Conservation (phyloP, 2,329 filamentous ascomycete genomes). For the Fusarium chaquense region DNA sequence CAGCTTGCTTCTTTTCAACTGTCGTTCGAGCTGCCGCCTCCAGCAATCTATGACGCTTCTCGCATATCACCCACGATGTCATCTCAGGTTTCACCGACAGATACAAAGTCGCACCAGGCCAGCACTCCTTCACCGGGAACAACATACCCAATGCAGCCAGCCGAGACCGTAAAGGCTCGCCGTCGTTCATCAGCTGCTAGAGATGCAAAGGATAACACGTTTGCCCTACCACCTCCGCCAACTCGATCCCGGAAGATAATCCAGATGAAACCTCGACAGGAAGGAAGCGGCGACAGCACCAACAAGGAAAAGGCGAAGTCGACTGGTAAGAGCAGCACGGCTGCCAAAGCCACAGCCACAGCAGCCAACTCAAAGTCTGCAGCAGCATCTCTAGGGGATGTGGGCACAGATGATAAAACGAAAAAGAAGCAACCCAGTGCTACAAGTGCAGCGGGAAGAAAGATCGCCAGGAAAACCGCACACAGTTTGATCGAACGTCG, state of each 20-base stretch:
- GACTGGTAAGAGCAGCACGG: slow-evolving; percentile 38
- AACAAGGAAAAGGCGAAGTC: slow-evolving; percentile 44
- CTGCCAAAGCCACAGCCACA: slow-evolving; percentile 29
- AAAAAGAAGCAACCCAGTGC: slow-evolving; percentile 84
- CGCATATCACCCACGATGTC: slow-evolving; percentile 58
- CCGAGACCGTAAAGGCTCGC: slow-evolving; percentile 66
- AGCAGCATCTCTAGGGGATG: slow-evolving; percentile 36
- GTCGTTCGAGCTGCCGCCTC: slow-evolving; percentile 81
- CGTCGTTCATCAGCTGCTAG: slow-evolving; percentile 62
- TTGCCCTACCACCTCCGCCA: slow-evolving; percentile 89
- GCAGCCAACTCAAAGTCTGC: slow-evolving; percentile 40
- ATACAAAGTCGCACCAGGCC: slow-evolving; percentile 51
- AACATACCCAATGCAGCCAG: slow-evolving; percentile 61
- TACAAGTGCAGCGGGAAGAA: slow-evolving; percentile 87
- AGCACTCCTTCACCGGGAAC: slow-evolving; percentile 43
- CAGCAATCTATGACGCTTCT: slow-evolving; percentile 70
- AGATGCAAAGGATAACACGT: slow-evolving; percentile 69
- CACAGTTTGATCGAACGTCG: slow-evolving; percentile 94
- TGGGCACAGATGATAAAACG: slow-evolving; percentile 48
- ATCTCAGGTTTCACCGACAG: slow-evolving; percentile 45
- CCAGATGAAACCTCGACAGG: slow-evolving; percentile 85
- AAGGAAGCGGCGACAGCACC: slow-evolving; percentile 49
- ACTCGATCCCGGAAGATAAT: slow-evolving; percentile 96
- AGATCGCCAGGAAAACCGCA: slow-evolving; percentile 94
- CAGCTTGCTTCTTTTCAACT: slow-evolving; percentile 72